Conservation (phyloP, 2,329 filamentous ascomycete genomes). For the Beauveria sp. region DNA sequence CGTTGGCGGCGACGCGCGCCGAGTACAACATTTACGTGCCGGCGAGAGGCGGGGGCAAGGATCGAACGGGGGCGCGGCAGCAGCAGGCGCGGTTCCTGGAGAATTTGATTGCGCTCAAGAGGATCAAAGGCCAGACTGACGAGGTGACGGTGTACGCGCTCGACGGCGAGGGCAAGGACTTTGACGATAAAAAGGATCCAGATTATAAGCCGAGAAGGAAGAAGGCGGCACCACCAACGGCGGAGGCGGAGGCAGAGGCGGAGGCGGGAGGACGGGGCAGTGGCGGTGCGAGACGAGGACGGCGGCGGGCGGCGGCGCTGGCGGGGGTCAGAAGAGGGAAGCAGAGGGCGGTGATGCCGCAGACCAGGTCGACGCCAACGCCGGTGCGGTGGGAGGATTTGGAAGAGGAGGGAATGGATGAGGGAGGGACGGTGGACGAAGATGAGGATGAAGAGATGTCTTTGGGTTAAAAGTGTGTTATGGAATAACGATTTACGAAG, state of each 20-base stretch:
- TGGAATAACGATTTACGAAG: conserved; percentile 10
- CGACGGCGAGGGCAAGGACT: conserved; percentile 33
- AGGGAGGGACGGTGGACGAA: conserved; percentile 14
- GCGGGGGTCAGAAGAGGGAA: not conserved
- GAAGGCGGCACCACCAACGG: not conserved
- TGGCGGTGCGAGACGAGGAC: conserved; percentile 6
- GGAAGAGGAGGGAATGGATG: conserved; percentile 14
- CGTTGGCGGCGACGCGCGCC: conserved; percentile 31
- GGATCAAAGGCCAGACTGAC: conserved; percentile 55
- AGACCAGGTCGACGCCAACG: conserved; percentile 8
- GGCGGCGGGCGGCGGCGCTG: not conserved
- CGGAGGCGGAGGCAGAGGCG: conserved; percentile 5
- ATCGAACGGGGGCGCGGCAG: conserved; percentile 40
- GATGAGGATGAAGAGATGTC: conserved; percentile 17
- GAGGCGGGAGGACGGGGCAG: not conserved
- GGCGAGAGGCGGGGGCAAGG: conserved; percentile 24
- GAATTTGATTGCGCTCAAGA: conserved; percentile 57
- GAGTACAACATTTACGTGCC: conserved; percentile 39
- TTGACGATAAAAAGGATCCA: conserved; percentile 34
- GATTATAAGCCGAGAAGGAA: conserved; percentile 23
- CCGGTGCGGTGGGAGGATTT: conserved; percentile 10
- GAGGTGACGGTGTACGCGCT: conserved; percentile 53
- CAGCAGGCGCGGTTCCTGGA: conserved; percentile 54
- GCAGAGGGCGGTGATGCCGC: not conserved
- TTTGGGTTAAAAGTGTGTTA: conserved; percentile 14